Evolutionary conservation across 768 basidiomycete genomes (phyloP).

Genomic region (Lanmaoa rubissima): DNA sequence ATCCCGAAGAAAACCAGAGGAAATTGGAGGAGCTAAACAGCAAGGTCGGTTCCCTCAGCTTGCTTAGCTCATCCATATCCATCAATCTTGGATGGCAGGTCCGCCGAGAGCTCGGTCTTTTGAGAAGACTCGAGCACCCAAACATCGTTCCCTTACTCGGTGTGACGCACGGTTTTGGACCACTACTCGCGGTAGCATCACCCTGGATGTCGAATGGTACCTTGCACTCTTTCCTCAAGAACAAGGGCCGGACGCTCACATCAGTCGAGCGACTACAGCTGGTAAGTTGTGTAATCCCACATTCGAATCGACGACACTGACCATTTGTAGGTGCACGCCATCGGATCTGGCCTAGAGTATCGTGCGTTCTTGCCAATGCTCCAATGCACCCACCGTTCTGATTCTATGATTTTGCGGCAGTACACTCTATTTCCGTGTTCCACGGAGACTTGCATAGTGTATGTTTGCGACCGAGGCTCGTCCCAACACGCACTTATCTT

Average conservation of each 20-base stretch:
- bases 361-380: not conserved
- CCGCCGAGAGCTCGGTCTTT: not conserved
- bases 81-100: not conserved
- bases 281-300: not conserved
- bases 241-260: not conserved
- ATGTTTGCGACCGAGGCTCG: not conserved
- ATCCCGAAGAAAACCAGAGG: not conserved
- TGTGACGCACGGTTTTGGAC: not conserved
- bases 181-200: not conserved
- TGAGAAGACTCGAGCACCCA: slow-evolving; percentile 3
- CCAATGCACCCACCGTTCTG: not conserved
- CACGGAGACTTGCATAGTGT: slow-evolving; percentile 1
- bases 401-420: not conserved
- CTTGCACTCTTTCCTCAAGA: not conserved
- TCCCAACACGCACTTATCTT: not conserved
- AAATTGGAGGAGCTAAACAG: too few relatives aligned
- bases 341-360: slow-evolving; percentile 1
- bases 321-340: not conserved
- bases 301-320: not conserved
- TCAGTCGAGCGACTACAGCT: not conserved
- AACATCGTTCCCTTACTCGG: slow-evolving; percentile 1
- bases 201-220: slow-evolving; percentile 1
- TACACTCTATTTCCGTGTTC: not conserved
- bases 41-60: too few relatives aligned
- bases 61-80: not conserved